A percentile compares a stretch with the other conserved stretches of the same genome.
phyloP scores from a whole-genome alignment of 257 asterid species.

The Parsonsia alboflavescens region DNA sequence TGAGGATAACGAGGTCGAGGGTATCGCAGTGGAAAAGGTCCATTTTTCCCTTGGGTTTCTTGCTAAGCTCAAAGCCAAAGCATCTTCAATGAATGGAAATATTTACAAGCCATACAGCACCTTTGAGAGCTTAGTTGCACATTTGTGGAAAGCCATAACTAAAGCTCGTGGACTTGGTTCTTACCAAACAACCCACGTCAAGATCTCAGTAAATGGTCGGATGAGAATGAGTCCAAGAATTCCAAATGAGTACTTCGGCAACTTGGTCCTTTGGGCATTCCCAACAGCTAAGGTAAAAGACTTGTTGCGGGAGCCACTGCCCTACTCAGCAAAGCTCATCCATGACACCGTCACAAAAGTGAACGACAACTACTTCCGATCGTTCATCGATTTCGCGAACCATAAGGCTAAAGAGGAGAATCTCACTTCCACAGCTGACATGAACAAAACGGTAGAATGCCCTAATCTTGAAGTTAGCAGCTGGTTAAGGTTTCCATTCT shows the following conservation, averaged over 20 bases:
- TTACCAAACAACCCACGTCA: constrained; percentile 49
- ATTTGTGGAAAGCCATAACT: constrained; percentile 70
- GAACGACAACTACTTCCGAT: constrained; percentile 58
- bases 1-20: constrained; percentile 28
- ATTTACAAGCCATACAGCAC: constrained; percentile 58
- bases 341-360: constrained; percentile 57
- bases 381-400: constrained; percentile 68
- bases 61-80: constrained; percentile 50
- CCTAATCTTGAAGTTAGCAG: constrained; percentile 80
- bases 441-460: constrained; percentile 46
- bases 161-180: constrained; percentile 57
- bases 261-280: constrained; percentile 79
- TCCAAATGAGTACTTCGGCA: constrained; percentile 69
- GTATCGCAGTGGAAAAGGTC: constrained; percentile 49
- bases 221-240: constrained; percentile 51
- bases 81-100: constrained; percentile 34
- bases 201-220: constrained; percentile 73
- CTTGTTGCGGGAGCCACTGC: constrained; percentile 38
- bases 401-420: constrained; percentile 44
- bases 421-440: constrained; percentile 57
- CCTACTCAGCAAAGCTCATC: constrained; percentile 50
- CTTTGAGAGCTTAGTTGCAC: constrained; percentile 73
- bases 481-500: constrained; percentile 83
- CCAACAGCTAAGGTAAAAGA: constrained; percentile 45
- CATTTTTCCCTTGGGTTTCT: constrained; percentile 58